These are phyloP conservation scores for Solanum pinnatisectum DNA, from an alignment of 257 asterid species.

Conservation along the genomic window DNA sequence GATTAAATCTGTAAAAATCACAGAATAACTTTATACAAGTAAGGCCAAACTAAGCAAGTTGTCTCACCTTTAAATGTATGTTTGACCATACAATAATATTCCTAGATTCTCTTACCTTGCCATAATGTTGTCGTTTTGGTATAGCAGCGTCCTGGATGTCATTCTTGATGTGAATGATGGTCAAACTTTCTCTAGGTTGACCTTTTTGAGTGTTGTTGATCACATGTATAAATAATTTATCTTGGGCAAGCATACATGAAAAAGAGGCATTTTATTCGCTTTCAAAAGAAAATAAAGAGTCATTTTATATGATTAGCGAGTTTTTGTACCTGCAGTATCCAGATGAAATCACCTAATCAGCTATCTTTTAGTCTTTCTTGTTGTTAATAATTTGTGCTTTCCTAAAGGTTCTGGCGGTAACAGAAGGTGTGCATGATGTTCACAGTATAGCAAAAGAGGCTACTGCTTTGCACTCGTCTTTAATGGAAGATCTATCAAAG, in stretches of 20 bases:
- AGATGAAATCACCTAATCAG: neutral
- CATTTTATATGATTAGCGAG: neutral
- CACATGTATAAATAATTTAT: neutral
- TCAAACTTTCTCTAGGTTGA: neutral
- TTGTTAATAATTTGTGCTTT: neutral
- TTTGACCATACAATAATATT: neutral
- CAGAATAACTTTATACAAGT: neutral
- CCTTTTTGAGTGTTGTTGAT: neutral
- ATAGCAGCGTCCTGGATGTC: neutral
- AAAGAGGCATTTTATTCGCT: neutral
- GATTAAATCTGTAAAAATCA: neutral
- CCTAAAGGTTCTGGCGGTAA: slow-evolving; percentile 86
- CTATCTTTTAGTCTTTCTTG: neutral
- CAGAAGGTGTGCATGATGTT: slow-evolving; percentile 89
- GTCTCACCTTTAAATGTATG: neutral
- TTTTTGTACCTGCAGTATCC: neutral
- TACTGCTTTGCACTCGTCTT: slow-evolving; percentile 68
- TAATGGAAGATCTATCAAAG: slow-evolving; percentile 83
- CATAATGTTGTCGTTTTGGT: neutral
- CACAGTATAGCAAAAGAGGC: slow-evolving; percentile 94
- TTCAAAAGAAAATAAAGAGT: neutral
- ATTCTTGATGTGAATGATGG: neutral
- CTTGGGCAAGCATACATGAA: neutral
- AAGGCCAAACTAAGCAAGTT: neutral
- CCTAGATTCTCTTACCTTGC: neutral